phyloP scores from a whole-genome alignment of 129 eudicot species.

The Helianthus tuberosus region DNA sequence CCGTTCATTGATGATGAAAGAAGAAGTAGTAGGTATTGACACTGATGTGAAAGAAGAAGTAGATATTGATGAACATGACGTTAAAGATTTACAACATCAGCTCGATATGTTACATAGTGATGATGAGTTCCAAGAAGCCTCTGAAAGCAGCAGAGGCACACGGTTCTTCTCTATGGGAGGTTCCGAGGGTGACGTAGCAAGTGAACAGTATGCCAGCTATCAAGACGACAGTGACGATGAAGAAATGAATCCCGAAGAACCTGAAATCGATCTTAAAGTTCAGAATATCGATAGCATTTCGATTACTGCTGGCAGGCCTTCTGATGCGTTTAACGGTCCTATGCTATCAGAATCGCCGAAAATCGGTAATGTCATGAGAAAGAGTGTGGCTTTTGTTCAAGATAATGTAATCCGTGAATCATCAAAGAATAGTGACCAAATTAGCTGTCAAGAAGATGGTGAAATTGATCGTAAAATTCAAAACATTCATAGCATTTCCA shows the following conservation, averaged over 20 bases:
- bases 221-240: slow-evolving; percentile 73
- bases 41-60: slow-evolving; percentile 60
- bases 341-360: slow-evolving; percentile 83
- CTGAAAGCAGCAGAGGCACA: slow-evolving; percentile 48
- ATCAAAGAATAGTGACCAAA: too few relatives aligned
- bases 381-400: slow-evolving; percentile 45
- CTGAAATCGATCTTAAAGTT: slow-evolving; percentile 30
- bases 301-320: slow-evolving; percentile 46
- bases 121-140: slow-evolving; percentile 40
- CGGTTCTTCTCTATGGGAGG: slow-evolving; percentile 65
- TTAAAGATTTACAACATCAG: slow-evolving; percentile 62
- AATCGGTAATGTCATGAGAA: slow-evolving; percentile 47
- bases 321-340: slow-evolving; percentile 69
- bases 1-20: slow-evolving; percentile 57
- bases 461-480: slow-evolving; percentile 35
- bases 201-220: slow-evolving; percentile 75
- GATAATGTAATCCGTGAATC: slow-evolving; percentile 42
- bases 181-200: slow-evolving; percentile 62
- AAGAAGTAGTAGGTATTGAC: slow-evolving; percentile 54
- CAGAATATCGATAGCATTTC: slow-evolving; percentile 42
- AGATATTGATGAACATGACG: slow-evolving; percentile 64
- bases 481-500: slow-evolving; percentile 43
- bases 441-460: slow-evolving; percentile 70
- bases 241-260: slow-evolving; percentile 53
- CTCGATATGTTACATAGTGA: slow-evolving; percentile 67